Evolutionary conservation across 2,329 filamentous ascomycete species (phyloP).

Genomic region (Paecilomyces sp.): DNA sequence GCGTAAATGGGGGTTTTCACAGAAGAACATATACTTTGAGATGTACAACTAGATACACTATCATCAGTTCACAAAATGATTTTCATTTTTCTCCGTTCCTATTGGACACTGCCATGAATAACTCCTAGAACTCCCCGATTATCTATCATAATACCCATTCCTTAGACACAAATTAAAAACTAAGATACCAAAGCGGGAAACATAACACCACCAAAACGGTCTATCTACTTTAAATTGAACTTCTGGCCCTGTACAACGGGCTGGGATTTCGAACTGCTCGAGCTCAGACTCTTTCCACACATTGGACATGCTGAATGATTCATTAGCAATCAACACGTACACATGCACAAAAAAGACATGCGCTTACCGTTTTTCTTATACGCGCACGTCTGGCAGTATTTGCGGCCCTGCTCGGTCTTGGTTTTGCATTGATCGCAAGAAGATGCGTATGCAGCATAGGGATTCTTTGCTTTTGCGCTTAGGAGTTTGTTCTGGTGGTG

Average conservation of each 20-base stretch:
- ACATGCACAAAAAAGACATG: neutral
- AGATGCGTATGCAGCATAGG: slow-evolving; percentile 57
- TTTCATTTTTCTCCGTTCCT: neutral
- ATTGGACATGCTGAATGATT: slow-evolving; percentile 49
- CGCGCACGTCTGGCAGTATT: slow-evolving; percentile 56
- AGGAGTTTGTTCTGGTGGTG: slow-evolving; percentile 54
- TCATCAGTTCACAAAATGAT: neutral
- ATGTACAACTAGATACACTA: slow-evolving; percentile 29
- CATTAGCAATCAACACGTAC: slow-evolving; percentile 5
- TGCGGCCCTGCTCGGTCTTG: slow-evolving; percentile 55
- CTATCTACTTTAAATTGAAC: slow-evolving; percentile 52
- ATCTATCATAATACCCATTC: slow-evolving; percentile 9
- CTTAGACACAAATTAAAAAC: slow-evolving; percentile 1
- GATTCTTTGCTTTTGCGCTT: slow-evolving; percentile 59
- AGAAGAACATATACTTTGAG: slow-evolving; percentile 29
- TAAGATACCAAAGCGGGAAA: neutral
- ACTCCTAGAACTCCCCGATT: neutral
- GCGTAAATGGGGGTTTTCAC: slow-evolving; percentile 7
- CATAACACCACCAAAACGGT: neutral
- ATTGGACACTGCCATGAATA: neutral
- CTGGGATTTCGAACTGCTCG: slow-evolving; percentile 39
- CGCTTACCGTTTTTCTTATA: slow-evolving; percentile 54
- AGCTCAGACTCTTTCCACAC: slow-evolving; percentile 52
- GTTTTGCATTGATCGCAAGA: slow-evolving; percentile 56
- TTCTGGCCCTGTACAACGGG: slow-evolving; percentile 55